Percentiles rank a stretch among this genome's conserved stretches.
Evolutionary conservation across 257 asterid genomes (phyloP).

Genomic region (Salvia rosmarinus): DNA sequence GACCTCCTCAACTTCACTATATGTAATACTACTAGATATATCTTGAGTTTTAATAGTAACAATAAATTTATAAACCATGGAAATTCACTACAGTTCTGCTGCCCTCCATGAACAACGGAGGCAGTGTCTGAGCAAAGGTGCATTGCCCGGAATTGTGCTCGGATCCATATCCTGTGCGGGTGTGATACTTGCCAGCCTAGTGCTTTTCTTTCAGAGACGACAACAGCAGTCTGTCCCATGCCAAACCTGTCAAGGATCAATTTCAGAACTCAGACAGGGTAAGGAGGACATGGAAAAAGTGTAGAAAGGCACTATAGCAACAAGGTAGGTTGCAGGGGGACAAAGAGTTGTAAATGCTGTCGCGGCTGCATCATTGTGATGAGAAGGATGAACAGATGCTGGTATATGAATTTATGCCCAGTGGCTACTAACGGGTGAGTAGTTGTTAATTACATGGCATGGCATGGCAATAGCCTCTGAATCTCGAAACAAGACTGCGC

Average conservation of each 20-base stretch:
- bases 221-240: constrained; percentile 17
- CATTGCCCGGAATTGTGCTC: constrained; percentile 47
- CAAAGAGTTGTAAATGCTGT: constrained; percentile 62
- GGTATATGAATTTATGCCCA: constrained; percentile 86
- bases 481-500: constrained; percentile 66
- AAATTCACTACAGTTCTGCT: constrained; percentile 41
- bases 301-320: constrained; percentile 47
- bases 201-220: constrained; percentile 34
- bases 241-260: constrained; percentile 34
- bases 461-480: too few relatives aligned
- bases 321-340: constrained; percentile 65
- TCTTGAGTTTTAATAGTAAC: neutral
- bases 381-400: constrained; percentile 89
- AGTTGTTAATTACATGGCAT: too few relatives aligned
- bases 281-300: constrained; percentile 75
- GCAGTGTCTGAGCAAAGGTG: constrained; percentile 46
- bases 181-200: constrained; percentile 34
- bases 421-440: too few relatives aligned
- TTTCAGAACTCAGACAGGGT: constrained; percentile 57
- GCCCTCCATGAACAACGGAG: constrained; percentile 38
- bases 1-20: constrained; percentile 63
- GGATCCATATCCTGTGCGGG: constrained; percentile 41
- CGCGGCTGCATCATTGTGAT: constrained; percentile 72
- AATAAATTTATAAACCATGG: neutral
- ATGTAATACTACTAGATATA: too few relatives aligned